Conservation (phyloP, 1,284 basidiomycete genomes). For the Pseudozyma hubeiensis region DNA sequence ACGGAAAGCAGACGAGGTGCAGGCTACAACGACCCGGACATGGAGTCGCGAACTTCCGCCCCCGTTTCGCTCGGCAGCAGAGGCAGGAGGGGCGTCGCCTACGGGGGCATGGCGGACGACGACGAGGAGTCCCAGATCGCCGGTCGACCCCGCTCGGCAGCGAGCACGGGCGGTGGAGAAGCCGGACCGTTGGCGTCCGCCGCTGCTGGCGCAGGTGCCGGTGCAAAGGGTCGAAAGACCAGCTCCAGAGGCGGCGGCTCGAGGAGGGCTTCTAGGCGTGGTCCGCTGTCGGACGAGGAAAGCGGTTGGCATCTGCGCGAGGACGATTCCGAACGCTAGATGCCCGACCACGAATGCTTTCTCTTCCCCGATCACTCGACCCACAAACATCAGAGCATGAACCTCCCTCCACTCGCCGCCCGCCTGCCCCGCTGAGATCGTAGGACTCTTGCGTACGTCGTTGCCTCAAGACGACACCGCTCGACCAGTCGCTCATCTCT, state of each 20-base stretch:
- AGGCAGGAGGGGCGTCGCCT: constrained; percentile 53
- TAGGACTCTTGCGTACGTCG: constrained; percentile 27
- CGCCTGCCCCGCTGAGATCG: background rate
- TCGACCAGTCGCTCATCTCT: constrained; percentile 33
- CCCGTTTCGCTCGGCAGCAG: constrained; percentile 53
- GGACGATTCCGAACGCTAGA: constrained; percentile 33
- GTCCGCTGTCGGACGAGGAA: constrained; percentile 42
- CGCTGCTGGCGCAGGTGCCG: constrained; percentile 35
- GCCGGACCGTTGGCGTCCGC: constrained; percentile 29
- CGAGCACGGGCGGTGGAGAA: constrained; percentile 9
- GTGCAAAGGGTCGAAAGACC: constrained; percentile 3
- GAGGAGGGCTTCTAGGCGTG: constrained; percentile 22
- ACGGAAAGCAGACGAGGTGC: constrained; percentile 50
- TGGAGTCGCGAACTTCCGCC: constrained; percentile 32
- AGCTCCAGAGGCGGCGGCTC: constrained; percentile 24
- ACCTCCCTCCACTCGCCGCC: background rate
- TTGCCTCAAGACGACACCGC: too few species aligned
- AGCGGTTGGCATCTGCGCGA: constrained; percentile 53
- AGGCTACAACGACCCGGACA: constrained; percentile 56
- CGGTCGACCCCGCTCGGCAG: constrained; percentile 13
- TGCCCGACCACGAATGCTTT: background rate
- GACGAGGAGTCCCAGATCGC: constrained; percentile 45
- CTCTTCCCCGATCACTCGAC: background rate
- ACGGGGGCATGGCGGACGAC: constrained; percentile 47
- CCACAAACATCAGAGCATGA: background rate